Percentiles rank a stretch among this genome's conserved stretches.
Conservation (phyloP, 345 rosid genomes). For the Salix suchowensis region DNA sequence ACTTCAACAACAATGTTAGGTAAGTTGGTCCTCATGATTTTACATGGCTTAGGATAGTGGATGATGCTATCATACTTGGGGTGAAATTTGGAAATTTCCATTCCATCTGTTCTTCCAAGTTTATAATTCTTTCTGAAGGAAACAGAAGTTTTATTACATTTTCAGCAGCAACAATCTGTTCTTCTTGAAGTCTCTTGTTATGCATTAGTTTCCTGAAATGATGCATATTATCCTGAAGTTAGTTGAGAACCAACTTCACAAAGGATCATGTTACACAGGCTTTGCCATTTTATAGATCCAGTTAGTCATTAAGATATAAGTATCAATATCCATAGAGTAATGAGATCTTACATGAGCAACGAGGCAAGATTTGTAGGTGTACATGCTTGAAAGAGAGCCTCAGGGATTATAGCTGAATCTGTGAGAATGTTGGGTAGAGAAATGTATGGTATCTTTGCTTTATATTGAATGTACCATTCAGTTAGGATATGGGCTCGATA, state of each 20-base stretch:
- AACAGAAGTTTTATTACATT: slow-evolving; percentile 48
- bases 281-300: not conserved
- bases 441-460: slow-evolving; percentile 79
- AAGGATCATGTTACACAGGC: not conserved
- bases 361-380: slow-evolving; percentile 54
- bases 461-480: slow-evolving; percentile 61
- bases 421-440: slow-evolving; percentile 86
- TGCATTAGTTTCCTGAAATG: slow-evolving; percentile 53
- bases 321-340: not conserved
- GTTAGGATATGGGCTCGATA: slow-evolving; percentile 80
- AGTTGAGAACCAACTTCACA: not conserved
- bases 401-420: slow-evolving; percentile 69
- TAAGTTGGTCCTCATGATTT: slow-evolving; percentile 20
- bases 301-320: not conserved
- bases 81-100: slow-evolving; percentile 20
- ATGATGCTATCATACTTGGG: slow-evolving; percentile 74
- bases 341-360: slow-evolving; percentile 48
- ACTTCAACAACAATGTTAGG: not conserved
- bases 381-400: slow-evolving; percentile 74
- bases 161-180: slow-evolving; percentile 59
- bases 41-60: slow-evolving; percentile 43
- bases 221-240: slow-evolving; percentile 1
- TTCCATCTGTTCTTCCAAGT: slow-evolving; percentile 12
- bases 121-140: slow-evolving; percentile 32
- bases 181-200: slow-evolving; percentile 37